Conservation (phyloP, 2,329 filamentous ascomycete genomes). For the Aureobasidium sp. region DNA sequence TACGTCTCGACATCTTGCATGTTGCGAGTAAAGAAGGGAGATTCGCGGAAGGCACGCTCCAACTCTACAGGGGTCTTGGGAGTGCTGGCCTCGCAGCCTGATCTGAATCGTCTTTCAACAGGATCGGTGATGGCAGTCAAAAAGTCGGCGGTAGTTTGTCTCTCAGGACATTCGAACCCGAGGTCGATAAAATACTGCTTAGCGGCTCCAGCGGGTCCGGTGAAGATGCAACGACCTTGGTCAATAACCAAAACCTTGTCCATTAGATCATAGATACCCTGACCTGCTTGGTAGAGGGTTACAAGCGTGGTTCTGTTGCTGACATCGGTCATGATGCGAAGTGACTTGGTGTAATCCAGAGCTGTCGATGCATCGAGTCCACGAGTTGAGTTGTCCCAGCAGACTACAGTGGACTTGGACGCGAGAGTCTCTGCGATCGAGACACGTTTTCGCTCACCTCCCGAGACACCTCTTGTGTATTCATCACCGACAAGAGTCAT, state of each 20-base stretch:
- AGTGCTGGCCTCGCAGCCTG: constrained; percentile 55
- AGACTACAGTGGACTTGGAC: constrained; percentile 63
- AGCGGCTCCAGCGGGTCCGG: constrained; percentile 53
- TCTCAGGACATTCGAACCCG: constrained; percentile 51
- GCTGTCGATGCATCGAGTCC: constrained; percentile 75
- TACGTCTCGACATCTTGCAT: constrained; percentile 55
- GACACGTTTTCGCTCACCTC: constrained; percentile 73
- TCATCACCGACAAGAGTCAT: constrained; percentile 71
- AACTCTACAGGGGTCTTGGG: constrained; percentile 64
- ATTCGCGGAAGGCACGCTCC: constrained; percentile 57
- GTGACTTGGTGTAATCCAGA: constrained; percentile 66
- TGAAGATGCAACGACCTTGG: constrained; percentile 59
- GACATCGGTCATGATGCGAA: constrained; percentile 74
- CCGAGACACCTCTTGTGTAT: constrained; percentile 63
- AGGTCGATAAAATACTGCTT: constrained; percentile 58
- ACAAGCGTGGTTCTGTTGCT: constrained; percentile 62
- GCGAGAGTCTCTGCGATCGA: constrained; percentile 71
- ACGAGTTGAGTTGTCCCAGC: constrained; percentile 73
- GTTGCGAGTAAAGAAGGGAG: constrained; percentile 52
- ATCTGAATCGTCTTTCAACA: constrained; percentile 58
- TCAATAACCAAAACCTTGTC: constrained; percentile 77
- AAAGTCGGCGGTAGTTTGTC: constrained; percentile 69
- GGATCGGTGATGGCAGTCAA: constrained; percentile 68
- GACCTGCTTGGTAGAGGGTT: constrained; percentile 63
- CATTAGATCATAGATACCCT: constrained; percentile 64